Percentiles rank a stretch among this genome's conserved stretches.
These are phyloP conservation scores for Pleodorina starrii DNA, from an alignment of 139 green algal species.

Conservation along the genomic window DNA sequence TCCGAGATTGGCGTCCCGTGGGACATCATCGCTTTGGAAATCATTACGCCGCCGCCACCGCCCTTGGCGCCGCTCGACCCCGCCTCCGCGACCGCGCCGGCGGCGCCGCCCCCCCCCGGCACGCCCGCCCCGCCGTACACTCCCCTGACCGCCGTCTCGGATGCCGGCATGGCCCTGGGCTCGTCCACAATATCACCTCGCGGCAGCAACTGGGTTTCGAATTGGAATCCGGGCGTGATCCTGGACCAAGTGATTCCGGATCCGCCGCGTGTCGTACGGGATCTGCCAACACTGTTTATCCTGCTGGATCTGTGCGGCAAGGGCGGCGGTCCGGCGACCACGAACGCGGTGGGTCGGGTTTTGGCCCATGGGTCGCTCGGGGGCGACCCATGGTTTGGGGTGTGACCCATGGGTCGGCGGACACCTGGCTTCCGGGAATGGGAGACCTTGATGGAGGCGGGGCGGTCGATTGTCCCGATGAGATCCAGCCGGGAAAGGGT, in stretches of 20 bases:
- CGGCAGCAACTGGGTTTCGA: not conserved
- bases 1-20: not conserved
- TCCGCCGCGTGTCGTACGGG: constrained; percentile 28
- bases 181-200: not conserved
- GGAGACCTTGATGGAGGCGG: no score
- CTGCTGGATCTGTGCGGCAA: constrained; percentile 45
- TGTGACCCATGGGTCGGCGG: no score
- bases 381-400: no score
- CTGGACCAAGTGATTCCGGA: constrained; percentile 13
- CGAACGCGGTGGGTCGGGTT: constrained; percentile 4
- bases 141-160: not conserved
- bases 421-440: no score
- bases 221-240: constrained; percentile 37
- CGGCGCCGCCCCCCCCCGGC: not conserved
- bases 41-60: not conserved
- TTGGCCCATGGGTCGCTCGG: no score
- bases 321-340: constrained; percentile 22
- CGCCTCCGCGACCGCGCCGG: no score
- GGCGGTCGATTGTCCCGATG: no score
- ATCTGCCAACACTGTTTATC: constrained; percentile 45
- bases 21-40: not conserved
- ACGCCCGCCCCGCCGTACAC: not conserved
- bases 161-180: not conserved
- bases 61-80: not conserved
- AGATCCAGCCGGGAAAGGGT: no score